These are phyloP conservation scores for Chrysoporthe puriensis DNA, from an alignment of 2,329 filamentous ascomycete genomes.

Conservation along the genomic window DNA sequence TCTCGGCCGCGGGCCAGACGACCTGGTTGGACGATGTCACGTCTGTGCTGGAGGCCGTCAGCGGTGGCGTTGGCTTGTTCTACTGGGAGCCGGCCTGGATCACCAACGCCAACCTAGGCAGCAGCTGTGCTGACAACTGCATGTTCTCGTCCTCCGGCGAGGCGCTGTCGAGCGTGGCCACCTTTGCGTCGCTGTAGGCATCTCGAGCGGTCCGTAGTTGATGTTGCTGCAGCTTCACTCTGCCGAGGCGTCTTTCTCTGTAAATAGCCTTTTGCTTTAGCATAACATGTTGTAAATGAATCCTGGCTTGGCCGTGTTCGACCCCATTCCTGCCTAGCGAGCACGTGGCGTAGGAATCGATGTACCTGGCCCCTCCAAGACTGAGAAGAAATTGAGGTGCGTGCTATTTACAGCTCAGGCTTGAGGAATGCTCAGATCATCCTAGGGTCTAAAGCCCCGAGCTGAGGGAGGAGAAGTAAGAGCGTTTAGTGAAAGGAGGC, in stretches of 20 bases:
- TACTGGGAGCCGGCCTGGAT: conserved; percentile 80
- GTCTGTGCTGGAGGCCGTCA: conserved; percentile 54
- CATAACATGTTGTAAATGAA: neutral
- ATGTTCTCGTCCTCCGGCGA: conserved; percentile 27
- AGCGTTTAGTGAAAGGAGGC: too few relatives aligned
- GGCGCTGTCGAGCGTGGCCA: conserved; percentile 26
- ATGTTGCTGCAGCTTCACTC: neutral
- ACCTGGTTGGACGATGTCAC: conserved; percentile 66
- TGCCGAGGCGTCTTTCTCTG: neutral
- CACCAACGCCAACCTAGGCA: conserved; percentile 66
- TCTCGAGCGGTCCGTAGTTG: neutral
- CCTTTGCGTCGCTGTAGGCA: conserved; percentile 19
- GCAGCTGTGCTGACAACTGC: conserved; percentile 63
- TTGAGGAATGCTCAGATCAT: too few relatives aligned
- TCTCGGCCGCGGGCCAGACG: conserved; percentile 65
- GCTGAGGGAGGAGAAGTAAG: too few relatives aligned
- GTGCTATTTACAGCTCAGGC: too few relatives aligned
- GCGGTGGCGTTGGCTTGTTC: conserved; percentile 63
- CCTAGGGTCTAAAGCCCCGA: too few relatives aligned
- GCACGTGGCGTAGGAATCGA: neutral
- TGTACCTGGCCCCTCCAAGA: neutral
- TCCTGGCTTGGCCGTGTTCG: neutral
- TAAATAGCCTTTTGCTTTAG: neutral
- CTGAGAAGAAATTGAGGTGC: neutral
- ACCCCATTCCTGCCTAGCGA: neutral